Evolutionary conservation across 306 rosid genomes (phyloP), one percentile per base, ranked within the genome.

Genomic region (Mimosa bimucronata): DNA sequence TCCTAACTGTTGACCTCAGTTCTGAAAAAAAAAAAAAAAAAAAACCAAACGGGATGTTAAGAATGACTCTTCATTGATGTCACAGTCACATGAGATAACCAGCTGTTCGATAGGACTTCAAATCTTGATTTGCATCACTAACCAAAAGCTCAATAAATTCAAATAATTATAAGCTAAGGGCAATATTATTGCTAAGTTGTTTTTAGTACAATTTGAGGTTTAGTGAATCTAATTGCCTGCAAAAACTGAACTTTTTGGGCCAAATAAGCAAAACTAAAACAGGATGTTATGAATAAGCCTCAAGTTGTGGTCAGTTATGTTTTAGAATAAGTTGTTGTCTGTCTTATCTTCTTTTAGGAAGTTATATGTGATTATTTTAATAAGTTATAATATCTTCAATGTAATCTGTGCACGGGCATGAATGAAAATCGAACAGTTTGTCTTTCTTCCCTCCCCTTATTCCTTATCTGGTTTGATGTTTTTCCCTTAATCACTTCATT

Each of bases 1-100:
- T 91, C 83, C 88, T 90, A 92, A 93, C 88, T 75, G 84, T 68
- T 55, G 89, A 80, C 93, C 86, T 93, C 81, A 75, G 82, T 81
- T 89, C 99, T 95, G 92, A 85, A 82, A 88, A 77, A 85, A 41
- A 61, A 34, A 34, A 34, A 2, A 34, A 34, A 61, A 34, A 34
- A 34, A 2, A 34, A 34, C 57, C 58, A 85, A 60, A 48, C 73
- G 7, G 79, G 28, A 34, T 34, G 44, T 77, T 77, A 79, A 41
- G 42, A 85, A 85, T 38, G 66, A 57, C 77, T 68, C 57, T 84
- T 77, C 57, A 52, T 76, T 74, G 8, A 67, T 45, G 61, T 45
- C 66, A 46, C 52, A 31, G 62, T 64, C 9, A 44, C 38, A 29
- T 40, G 28, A 13, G 21, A 42, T 52, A 57, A 71, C 58, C 40